A percentile compares a stretch with the other conserved stretches of the same genome.
Conservation (phyloP, 2,329 filamentous ascomycete genomes). For the Akanthomyces lecanii region DNA sequence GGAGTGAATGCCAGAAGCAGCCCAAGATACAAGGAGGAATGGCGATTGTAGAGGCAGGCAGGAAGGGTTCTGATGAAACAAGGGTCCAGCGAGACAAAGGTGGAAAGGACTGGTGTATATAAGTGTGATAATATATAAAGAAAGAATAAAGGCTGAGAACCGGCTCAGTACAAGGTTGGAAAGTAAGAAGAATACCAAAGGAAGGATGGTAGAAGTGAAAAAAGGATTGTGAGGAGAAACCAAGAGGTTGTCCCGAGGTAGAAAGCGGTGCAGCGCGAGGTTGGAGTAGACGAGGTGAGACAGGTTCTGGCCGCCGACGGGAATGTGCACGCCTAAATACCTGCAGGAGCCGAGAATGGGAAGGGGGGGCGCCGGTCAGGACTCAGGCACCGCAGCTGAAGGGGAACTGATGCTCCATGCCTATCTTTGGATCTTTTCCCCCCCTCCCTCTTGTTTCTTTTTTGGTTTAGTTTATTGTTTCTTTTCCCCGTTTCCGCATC, state of each 20-base stretch:
- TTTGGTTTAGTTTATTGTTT: background rate
- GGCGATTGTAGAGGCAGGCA: background rate
- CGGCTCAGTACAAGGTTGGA: background rate
- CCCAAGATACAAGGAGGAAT: background rate
- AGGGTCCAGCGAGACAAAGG: background rate
- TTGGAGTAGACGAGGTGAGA: slow-evolving; percentile 11
- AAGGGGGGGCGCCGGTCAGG: background rate
- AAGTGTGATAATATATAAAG: background rate
- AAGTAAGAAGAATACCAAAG: slow-evolving; percentile 7
- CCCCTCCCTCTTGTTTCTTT: background rate
- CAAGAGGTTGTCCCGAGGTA: slow-evolving; percentile 3
- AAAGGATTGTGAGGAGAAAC: background rate
- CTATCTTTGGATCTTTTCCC: background rate
- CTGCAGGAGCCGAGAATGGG: background rate
- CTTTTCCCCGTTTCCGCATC: background rate
- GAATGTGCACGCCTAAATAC: slow-evolving; percentile 23
- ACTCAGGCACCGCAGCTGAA: background rate
- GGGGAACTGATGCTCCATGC: background rate
- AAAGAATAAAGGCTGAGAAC: background rate
- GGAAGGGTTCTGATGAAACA: background rate
- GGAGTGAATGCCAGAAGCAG: background rate
- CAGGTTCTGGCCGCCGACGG: slow-evolving; percentile 15
- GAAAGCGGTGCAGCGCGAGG: slow-evolving; percentile 6
- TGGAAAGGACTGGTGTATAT: background rate
- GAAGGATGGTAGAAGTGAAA: slow-evolving; percentile 11